Evolutionary conservation across 805 yeast genomes (phyloP).

Genomic region (Monosporozyma siamensis): DNA sequence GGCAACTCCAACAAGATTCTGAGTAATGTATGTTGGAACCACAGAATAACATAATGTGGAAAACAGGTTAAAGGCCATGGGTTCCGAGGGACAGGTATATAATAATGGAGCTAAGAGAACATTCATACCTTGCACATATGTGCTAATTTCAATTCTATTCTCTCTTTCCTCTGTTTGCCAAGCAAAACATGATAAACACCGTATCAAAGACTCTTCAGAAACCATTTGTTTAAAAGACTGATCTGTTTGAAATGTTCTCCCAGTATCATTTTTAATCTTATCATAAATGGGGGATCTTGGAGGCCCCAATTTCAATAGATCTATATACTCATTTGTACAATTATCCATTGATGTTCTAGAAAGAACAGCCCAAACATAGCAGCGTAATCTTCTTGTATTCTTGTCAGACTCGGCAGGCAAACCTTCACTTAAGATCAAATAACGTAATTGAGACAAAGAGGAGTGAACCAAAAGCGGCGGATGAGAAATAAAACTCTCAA

Average conservation of each 20-base stretch:
- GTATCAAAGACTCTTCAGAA: constrained; percentile 54
- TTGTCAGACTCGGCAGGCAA: constrained; percentile 8
- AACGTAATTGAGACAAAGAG: constrained; percentile 22
- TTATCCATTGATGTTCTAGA: constrained; percentile 50
- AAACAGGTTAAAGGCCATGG: constrained; percentile 72
- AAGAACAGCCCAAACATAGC: constrained; percentile 74
- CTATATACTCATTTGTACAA: constrained; percentile 44
- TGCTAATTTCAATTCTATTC: constrained; percentile 11
- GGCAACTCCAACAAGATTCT: constrained; percentile 72
- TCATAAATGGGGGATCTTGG: constrained; percentile 41
- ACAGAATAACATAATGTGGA: constrained; percentile 50
- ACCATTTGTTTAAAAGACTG: constrained; percentile 53
- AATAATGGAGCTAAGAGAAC: constrained; percentile 78
- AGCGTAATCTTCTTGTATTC: constrained; percentile 31
- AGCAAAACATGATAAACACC: constrained; percentile 70
- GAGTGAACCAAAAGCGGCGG: constrained; percentile 23
- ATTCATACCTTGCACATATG: constrained; percentile 89
- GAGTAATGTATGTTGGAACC: constrained; percentile 71
- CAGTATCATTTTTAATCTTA: constrained; percentile 78
- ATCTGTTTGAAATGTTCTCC: constrained; percentile 76
- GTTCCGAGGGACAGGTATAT: constrained; percentile 67
- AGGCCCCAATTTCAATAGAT: constrained; percentile 47
- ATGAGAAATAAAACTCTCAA: constrained; percentile 17
- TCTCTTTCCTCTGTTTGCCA: constrained; percentile 29
- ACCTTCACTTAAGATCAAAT: constrained; percentile 18